Base-by-base conservation (phyloP, 768 basidiomycete genomes). In the Xanthoconium purpureum region DNA sequence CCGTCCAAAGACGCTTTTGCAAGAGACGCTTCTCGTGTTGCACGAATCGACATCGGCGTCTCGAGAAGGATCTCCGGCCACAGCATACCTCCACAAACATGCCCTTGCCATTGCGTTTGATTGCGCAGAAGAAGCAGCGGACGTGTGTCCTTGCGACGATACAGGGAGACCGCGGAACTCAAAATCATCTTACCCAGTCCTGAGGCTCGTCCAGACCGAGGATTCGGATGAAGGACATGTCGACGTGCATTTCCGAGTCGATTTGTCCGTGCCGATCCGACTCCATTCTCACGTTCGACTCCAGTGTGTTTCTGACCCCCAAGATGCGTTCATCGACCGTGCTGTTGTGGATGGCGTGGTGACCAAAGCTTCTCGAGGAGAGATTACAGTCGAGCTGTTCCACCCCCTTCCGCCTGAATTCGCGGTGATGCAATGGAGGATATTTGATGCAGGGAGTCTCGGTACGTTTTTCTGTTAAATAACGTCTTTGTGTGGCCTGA, bases 221-320 rank as follows among this genome's bases (percentile, higher is more conserved):
- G 71, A 38, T 8, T 17, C 37, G 17, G 56, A 78, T 20, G 60
- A 67, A 3, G 66, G 65, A 5, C 74, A 75, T 10, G 74, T 85
- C 39, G 75, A 75, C 47, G 84, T 83, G 9, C 75, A 77, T 50
- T 75, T 87, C 47, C 74, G 86, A 35, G 76, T 86, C 5, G 86
- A 88, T 59, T 70, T 78, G 6, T 72, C 67, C 13, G 77, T 73
- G 3, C 53, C 76, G 6, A 75, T 84, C 32, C 74, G 85, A 2
- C 69, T 87, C n/a, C 84, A 86, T 60, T 85, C 82, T 6, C 85
- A 87, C 67, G 80, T 87, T 32, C 79, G 86, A 15, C 68, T 88
- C 5, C 81, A 81, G 61, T 80, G 84, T 7, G 77, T 80, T 0
- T 85, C 84, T 1, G 78, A 78, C 54, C 75, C 82, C 0, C 77